Percentiles rank a stretch among this genome's conserved stretches.
These are phyloP conservation scores for Verticillium longisporum DNA, from an alignment of 2,329 filamentous ascomycete species.

Conservation along the genomic window DNA sequence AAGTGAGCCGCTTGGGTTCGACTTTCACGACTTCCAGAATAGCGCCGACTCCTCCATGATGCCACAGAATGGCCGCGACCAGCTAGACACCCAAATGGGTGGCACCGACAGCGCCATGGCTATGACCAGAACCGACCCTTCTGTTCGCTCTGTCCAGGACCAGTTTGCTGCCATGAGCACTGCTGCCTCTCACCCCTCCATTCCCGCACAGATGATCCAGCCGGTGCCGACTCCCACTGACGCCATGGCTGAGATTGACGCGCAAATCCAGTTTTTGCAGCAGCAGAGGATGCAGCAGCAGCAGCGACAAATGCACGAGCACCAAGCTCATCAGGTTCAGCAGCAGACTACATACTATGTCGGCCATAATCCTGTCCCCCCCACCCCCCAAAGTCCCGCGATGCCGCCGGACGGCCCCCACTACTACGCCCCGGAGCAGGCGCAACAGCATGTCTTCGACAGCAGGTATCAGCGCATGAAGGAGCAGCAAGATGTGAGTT, in stretches of 20 bases:
- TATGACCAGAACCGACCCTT: conserved; percentile 16
- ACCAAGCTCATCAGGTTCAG: conserved; percentile 35
- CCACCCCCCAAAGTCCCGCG: conserved; percentile 75
- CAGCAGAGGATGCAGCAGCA: conserved; percentile 57
- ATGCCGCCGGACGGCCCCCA: conserved; percentile 56
- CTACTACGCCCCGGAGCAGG: conserved; percentile 52
- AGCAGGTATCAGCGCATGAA: conserved; percentile 56
- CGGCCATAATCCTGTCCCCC: conserved; percentile 59
- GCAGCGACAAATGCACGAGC: conserved; percentile 50
- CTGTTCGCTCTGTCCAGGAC: conserved; percentile 22
- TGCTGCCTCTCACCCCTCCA: conserved; percentile 33
- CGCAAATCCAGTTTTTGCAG: conserved; percentile 59
- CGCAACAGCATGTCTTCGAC: conserved; percentile 58
- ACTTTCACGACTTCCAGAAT: conserved; percentile 49
- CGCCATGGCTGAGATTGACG: conserved; percentile 53
- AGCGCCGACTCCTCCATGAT: conserved; percentile 29
- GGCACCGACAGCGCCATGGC: conserved; percentile 32
- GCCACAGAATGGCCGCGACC: conserved; percentile 28
- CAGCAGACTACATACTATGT: conserved; percentile 36
- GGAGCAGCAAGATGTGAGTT: conserved; percentile 60
- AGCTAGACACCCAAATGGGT: conserved; percentile 44
- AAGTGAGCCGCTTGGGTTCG: conserved; percentile 49
- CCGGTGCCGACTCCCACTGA: conserved; percentile 40
- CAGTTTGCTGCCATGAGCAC: conserved; percentile 43
- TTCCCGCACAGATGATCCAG: conserved; percentile 38